Evolutionary conservation across 352 stramenopile genomes (phyloP).

Genomic region (Saprolegnia parasitica): DNA sequence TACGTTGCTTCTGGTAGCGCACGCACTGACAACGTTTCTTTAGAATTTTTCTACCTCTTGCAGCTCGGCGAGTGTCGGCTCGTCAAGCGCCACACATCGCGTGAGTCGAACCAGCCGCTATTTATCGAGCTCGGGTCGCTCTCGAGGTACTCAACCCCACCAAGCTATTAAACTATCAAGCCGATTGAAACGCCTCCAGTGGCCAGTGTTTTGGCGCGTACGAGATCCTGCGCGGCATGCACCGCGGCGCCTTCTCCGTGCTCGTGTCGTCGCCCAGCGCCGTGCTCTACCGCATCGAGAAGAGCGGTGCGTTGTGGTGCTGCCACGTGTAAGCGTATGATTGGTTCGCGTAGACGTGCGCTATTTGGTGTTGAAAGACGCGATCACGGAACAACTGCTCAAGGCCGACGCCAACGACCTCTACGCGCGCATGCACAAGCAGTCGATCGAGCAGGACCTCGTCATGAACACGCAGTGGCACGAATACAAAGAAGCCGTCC

Average conservation of each 20-base stretch:
- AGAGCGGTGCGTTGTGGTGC: slow-evolving; percentile 30
- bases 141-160: too few species aligned
- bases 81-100: slow-evolving; percentile 42
- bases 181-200: too few species aligned
- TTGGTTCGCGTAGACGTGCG: too few species aligned
- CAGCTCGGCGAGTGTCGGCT: slow-evolving; percentile 60
- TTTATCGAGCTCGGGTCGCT: slow-evolving; percentile 59
- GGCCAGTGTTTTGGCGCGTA: slow-evolving; percentile 63
- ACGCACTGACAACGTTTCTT: background rate
- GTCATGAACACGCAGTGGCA: slow-evolving; percentile 42
- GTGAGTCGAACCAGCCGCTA: slow-evolving; percentile 29
- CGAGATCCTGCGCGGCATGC: slow-evolving; percentile 41
- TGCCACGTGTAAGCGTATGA: too few species aligned
- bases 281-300: slow-evolving; percentile 56
- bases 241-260: slow-evolving; percentile 48
- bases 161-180: too few species aligned
- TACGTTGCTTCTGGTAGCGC: slow-evolving; percentile 31
- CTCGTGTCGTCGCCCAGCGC: slow-evolving; percentile 56
- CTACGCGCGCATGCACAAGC: slow-evolving; percentile 37
- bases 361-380: slow-evolving; percentile 56
- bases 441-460: slow-evolving; percentile 47
- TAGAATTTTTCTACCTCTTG: slow-evolving; percentile 61
- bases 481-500: slow-evolving; percentile 49
- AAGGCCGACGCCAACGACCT: slow-evolving; percentile 42
- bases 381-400: slow-evolving; percentile 43